phyloP scores from a whole-genome alignment of 495 filamentous ascomycete species.

The Daldinia caldariorum region DNA sequence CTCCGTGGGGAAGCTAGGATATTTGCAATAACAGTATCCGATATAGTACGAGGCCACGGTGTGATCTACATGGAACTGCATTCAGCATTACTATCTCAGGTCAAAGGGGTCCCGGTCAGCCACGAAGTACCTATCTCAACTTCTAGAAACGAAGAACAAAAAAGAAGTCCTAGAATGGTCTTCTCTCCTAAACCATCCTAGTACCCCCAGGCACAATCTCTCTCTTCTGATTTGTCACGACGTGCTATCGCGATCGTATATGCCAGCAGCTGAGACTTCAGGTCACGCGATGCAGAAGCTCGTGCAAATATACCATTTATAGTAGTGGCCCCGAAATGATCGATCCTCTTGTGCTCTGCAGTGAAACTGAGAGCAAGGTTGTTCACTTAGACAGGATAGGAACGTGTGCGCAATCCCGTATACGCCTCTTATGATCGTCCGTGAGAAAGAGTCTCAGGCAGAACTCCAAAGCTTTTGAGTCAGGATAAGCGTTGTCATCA shows the following conservation, averaged over 20 bases:
- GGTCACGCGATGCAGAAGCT: conserved; percentile 41
- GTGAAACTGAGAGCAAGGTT: conserved; percentile 36
- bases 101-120: not conserved
- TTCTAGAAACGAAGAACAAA: conserved; percentile 5
- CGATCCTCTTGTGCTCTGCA: conserved; percentile 39
- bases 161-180: not conserved
- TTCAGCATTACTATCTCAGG: too few relatives aligned
- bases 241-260: conserved; percentile 26
- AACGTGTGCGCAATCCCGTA: conserved; percentile 19
- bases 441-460: conserved; percentile 24
- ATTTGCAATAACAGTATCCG: conserved; percentile 14
- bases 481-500: conserved; percentile 26
- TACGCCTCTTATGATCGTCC: conserved; percentile 15
- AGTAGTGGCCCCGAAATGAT: conserved; percentile 36
- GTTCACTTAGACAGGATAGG: conserved; percentile 15
- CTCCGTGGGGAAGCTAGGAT: conserved; percentile 29
- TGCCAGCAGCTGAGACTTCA: conserved; percentile 34
- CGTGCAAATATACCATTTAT: conserved; percentile 39
- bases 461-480: conserved; percentile 10
- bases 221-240: conserved; percentile 13
- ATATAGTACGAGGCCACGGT: not conserved
- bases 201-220: not conserved
- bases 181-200: not conserved
- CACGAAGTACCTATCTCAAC: conserved; percentile 4
- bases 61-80: too few relatives aligned